These are phyloP conservation scores for Myrmaecium sp. DNA, from an alignment of 2,329 filamentous ascomycete genomes.

Conservation along the genomic window DNA sequence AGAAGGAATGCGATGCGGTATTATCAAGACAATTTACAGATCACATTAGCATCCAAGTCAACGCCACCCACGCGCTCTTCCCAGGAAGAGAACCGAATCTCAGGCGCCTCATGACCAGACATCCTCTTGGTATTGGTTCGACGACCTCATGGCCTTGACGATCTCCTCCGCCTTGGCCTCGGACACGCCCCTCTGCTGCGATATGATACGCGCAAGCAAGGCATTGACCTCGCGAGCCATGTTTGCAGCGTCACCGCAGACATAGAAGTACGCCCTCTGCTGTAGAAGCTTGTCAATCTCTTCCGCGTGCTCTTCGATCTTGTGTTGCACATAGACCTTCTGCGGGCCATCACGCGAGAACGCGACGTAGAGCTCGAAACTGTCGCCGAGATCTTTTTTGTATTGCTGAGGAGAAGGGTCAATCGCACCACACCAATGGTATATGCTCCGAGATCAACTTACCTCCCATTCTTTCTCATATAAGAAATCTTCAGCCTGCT, in stretches of 20 bases:
- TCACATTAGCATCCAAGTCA: conserved; percentile 2
- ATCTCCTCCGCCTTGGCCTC: conserved; percentile 87
- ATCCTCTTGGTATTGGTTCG: conserved; percentile 88
- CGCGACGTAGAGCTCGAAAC: conserved; percentile 77
- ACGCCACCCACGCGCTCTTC: too few species aligned
- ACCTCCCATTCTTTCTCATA: conserved; percentile 89
- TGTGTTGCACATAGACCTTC: conserved; percentile 96
- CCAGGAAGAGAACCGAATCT: conserved; percentile 2
- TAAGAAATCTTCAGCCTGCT: conserved; percentile 73
- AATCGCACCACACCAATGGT: conserved; percentile 6
- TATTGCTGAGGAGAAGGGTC: conserved; percentile 45
- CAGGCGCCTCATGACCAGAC: conserved; percentile 41
- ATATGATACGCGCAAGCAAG: conserved; percentile 71
- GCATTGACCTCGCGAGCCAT: conserved; percentile 91
- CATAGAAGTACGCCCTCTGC: conserved; percentile 87
- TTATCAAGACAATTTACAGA: conserved; percentile 1
- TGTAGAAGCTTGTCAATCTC: conserved; percentile 77
- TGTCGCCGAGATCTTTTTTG: conserved; percentile 67
- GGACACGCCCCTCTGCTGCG: conserved; percentile 64
- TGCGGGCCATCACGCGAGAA: conserved; percentile 79
- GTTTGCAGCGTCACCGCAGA: conserved; percentile 93
- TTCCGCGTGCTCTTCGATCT: conserved; percentile 64
- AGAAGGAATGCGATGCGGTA: background rate
- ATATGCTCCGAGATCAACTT: conserved; percentile 24
- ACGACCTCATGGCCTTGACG: conserved; percentile 88